Percentiles rank a stretch among this genome's conserved stretches.
These are phyloP conservation scores for Emydomyces testavorans DNA, from an alignment of 2,329 filamentous ascomycete genomes.

Conservation along the genomic window DNA sequence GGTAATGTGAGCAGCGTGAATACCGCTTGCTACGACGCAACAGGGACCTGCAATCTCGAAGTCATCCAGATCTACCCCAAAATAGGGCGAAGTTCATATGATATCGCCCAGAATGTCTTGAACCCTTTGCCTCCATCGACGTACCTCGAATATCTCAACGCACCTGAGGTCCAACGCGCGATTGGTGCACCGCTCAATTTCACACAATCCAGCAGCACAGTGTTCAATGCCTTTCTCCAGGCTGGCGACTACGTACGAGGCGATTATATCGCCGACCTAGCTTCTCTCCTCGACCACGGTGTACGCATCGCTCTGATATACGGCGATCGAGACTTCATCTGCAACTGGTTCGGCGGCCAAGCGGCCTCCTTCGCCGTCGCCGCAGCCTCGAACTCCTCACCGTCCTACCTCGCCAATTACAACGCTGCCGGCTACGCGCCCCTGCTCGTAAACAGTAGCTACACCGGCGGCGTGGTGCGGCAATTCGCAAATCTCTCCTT, in stretches of 20 bases:
- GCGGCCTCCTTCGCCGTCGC: slow-evolving; percentile 54
- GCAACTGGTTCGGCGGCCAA: slow-evolving; percentile 59
- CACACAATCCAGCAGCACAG: slow-evolving; percentile 36
- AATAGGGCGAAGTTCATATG: slow-evolving; percentile 44
- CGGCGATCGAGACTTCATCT: slow-evolving; percentile 48
- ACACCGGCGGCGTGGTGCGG: slow-evolving; percentile 53
- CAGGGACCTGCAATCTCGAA: slow-evolving; percentile 46
- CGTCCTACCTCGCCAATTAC: slow-evolving; percentile 45
- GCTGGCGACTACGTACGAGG: slow-evolving; percentile 53
- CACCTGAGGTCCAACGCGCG: slow-evolving; percentile 44
- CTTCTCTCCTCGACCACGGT: slow-evolving; percentile 48
- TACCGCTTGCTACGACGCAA: slow-evolving; percentile 35
- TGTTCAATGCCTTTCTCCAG: slow-evolving; percentile 41
- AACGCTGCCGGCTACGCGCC: slow-evolving; percentile 58
- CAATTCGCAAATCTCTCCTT: slow-evolving; percentile 67
- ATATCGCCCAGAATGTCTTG: slow-evolving; percentile 42
- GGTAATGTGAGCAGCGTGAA: slow-evolving; percentile 38
- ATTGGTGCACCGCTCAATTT: slow-evolving; percentile 51
- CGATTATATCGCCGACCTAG: slow-evolving; percentile 49
- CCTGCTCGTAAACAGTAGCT: slow-evolving; percentile 53
- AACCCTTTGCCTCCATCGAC: slow-evolving; percentile 45
- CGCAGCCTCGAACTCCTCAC: slow-evolving; percentile 27
- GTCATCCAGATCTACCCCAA: slow-evolving; percentile 40
- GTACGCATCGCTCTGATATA: slow-evolving; percentile 63
- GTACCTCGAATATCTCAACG: slow-evolving; percentile 46